Base-by-base conservation (phyloP, 2,329 filamentous ascomycete genomes). In the Capronia coronata region DNA sequence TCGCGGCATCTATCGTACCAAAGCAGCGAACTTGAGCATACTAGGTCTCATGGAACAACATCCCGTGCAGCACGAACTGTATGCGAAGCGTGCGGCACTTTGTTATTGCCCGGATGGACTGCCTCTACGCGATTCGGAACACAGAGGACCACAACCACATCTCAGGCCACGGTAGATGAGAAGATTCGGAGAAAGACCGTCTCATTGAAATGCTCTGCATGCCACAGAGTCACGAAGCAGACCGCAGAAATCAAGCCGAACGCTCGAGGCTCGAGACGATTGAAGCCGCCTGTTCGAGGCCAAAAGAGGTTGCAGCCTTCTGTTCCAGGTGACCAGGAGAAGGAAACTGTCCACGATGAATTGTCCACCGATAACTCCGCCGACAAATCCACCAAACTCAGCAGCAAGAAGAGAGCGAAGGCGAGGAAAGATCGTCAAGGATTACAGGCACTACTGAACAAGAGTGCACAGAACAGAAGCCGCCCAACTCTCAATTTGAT, bases 401-500 rank as follows among this genome's bases (percentile, higher is more conserved):
- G 62, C 64, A 78, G 75, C 65, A 78, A 78, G 63, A 76, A 77
- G 58, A 67, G 76, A 57, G 74, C 75, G 19, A 79, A 77, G 59
- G 67, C 73, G 48, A 66, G 77, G 21, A 80, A 78, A 55, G 68
- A 73, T 47, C 51, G 54, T 9, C 73, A 73, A 22, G 75, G 75
- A 3, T 62, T 80, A 9, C 73, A 77, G 58, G 75, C 75, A 29
- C 65, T 78, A 49, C 65, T 80, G n/a, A 71, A 51, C 18, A 58
- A 52, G 30, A 52, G 48, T 19, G 45, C 43, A 23, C 46, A 53
- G 25, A 45, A 37, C 30, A 46, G 43, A 21, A 29, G 18, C 11
- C 7, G 42, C 5, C 51, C 51, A 5, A 39, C 35, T 27, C 52
- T 62, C 23, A 53, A 32, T 37, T 38, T 62, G 22, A 55, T 61